Conservation (phyloP, 2,329 filamentous ascomycete species). For the Lojkania enalia region DNA sequence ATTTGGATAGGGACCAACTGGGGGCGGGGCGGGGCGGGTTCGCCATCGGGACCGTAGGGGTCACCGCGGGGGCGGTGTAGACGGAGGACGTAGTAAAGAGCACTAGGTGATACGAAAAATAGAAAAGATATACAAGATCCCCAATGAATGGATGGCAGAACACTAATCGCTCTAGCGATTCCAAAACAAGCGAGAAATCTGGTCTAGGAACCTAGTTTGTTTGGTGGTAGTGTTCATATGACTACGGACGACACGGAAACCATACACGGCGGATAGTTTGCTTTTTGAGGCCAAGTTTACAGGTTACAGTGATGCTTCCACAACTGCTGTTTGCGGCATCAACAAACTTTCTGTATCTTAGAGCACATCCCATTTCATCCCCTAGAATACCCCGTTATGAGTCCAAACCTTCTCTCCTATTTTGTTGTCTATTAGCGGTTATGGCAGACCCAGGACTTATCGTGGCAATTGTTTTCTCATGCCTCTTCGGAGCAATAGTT, state of each 20-base stretch:
- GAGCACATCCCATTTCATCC: not conserved
- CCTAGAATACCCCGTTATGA: not conserved
- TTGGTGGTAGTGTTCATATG: not conserved
- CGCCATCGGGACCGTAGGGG: no score
- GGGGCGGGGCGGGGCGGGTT: no score
- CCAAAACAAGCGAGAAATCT: no score
- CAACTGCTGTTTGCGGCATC: not conserved
- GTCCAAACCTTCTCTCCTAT: not conserved
- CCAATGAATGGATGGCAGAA: not conserved
- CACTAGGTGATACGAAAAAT: not conserved
- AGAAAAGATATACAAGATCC: not conserved
- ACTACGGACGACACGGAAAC: no score
- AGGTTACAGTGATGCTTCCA: not conserved
- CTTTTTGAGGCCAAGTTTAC: conserved; percentile 1
- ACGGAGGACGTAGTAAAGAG: no score
- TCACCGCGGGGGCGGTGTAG: no score
- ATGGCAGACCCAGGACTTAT: conserved; percentile 21
- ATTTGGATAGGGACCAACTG: not conserved
- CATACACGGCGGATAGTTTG: not conserved
- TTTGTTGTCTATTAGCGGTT: conserved; percentile 9
- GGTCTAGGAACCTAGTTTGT: not conserved
- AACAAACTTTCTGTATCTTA: not conserved
- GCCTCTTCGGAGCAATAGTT: conserved; percentile 23
- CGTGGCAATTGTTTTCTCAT: conserved; percentile 23
- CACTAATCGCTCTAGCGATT: not conserved